These are phyloP conservation scores for Teunomyces gatunensis DNA, from an alignment of 805 yeast species.

Conservation along the genomic window DNA sequence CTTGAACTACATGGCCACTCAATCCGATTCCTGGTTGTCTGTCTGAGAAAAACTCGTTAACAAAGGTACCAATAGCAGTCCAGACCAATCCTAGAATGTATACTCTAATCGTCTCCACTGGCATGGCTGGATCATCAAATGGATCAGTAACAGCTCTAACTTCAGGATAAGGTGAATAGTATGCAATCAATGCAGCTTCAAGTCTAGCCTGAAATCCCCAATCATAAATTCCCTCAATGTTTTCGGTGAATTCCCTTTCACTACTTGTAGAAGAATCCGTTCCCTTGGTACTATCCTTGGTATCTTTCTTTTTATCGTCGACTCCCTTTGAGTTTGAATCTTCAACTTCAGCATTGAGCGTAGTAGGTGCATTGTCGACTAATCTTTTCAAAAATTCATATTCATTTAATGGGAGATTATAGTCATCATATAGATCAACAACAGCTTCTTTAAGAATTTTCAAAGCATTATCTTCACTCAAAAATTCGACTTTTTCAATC, in stretches of 20 bases:
- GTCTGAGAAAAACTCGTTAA: slow-evolving; percentile 54
- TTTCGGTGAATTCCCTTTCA: not conserved
- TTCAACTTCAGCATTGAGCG: not conserved
- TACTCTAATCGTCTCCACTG: slow-evolving; percentile 44
- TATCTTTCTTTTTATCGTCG: not conserved
- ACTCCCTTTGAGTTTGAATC: not conserved
- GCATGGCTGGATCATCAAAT: slow-evolving; percentile 31
- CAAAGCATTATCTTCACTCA: slow-evolving; percentile 38
- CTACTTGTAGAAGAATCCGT: not conserved
- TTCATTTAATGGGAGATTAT: slow-evolving; percentile 30
- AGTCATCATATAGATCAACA: slow-evolving; percentile 36
- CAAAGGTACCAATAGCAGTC: slow-evolving; percentile 53
- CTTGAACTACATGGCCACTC: slow-evolving; percentile 42
- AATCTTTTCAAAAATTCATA: slow-evolving; percentile 23
- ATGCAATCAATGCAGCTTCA: slow-evolving; percentile 39
- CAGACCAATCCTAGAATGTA: slow-evolving; percentile 52
- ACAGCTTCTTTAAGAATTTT: slow-evolving; percentile 38
- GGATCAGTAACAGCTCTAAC: slow-evolving; percentile 40
- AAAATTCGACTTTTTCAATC: slow-evolving; percentile 36
- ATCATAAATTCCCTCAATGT: slow-evolving; percentile 16
- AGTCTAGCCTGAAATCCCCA: slow-evolving; percentile 35
- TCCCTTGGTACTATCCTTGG: not conserved
- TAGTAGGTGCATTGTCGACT: slow-evolving; percentile 3
- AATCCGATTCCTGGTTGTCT: slow-evolving; percentile 51
- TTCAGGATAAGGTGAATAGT: slow-evolving; percentile 42